Conservation (phyloP, 2,329 filamentous ascomycete species). For the Colletotrichum orchidophilum region DNA sequence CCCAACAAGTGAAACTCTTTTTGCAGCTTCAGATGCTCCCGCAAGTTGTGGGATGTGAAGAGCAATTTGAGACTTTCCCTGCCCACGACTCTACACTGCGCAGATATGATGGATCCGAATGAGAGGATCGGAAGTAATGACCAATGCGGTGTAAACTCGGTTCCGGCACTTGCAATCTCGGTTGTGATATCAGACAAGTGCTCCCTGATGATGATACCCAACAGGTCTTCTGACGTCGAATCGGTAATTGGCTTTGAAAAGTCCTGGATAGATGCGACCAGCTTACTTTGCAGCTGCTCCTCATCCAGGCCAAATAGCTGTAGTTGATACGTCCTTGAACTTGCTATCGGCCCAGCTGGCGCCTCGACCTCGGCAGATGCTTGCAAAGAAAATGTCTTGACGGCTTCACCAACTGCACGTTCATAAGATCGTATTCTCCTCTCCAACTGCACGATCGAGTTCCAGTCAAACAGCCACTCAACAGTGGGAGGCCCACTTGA, state of each 20-base stretch:
- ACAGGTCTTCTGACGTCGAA: slow-evolving; percentile 36
- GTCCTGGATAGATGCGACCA: slow-evolving; percentile 61
- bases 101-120: slow-evolving; percentile 76
- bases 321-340: slow-evolving; percentile 39
- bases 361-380: background rate
- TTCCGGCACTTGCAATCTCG: slow-evolving; percentile 24
- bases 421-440: slow-evolving; percentile 65
- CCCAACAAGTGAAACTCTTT: slow-evolving; percentile 85
- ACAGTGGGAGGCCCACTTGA: slow-evolving; percentile 64
- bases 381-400: slow-evolving; percentile 36
- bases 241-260: slow-evolving; percentile 48
- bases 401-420: slow-evolving; percentile 46
- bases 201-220: slow-evolving; percentile 37
- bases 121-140: slow-evolving; percentile 75
- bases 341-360: background rate
- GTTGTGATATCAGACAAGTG: slow-evolving; percentile 42
- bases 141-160: slow-evolving; percentile 61
- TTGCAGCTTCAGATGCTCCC: slow-evolving; percentile 78
- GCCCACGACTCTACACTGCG: slow-evolving; percentile 82
- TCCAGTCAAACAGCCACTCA: slow-evolving; percentile 78
- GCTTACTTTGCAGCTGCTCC: slow-evolving; percentile 54
- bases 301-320: slow-evolving; percentile 61
- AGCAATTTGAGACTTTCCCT: slow-evolving; percentile 78
- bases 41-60: slow-evolving; percentile 77
- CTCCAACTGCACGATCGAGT: slow-evolving; percentile 72